Base-by-base conservation (phyloP, 148 eudicot species). In the Chenopodium formosanum region DNA sequence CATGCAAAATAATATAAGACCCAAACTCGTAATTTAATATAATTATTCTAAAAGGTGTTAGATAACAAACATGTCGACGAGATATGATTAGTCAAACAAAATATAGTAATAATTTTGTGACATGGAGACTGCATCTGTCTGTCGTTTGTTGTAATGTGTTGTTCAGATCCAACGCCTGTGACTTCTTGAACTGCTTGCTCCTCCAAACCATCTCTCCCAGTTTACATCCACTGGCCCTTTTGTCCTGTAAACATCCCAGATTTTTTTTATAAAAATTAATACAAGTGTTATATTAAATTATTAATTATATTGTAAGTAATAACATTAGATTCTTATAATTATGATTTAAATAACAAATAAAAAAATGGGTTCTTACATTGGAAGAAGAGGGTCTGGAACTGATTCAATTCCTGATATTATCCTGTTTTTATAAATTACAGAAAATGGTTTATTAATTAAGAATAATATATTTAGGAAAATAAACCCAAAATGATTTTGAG, bases 201-300 rank as follows among this genome's bases (percentile, higher is more conserved):
- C 89, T n/a, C 89, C 87, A 76, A 87, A 87, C 89, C 89, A 87
- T 64, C 89, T 83, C 37, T 87, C 89, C 89, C 89, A 87, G 34
- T 79, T 82, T 70, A 65, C 81, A 74, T 87, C 89, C 10, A 80
- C 80, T 12, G 89, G 87, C n/a, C 89, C 89, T 73, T 44, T 87
- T 31, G 85, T 85, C 81, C 89, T 87, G 80, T 75, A 34, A 23
- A 8, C 22, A 68, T 50, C 13, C 22, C 62, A 56, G 3, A 56
- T 34, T 34, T 34, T 1, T 17, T 19, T 27, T 5, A 14, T 20
- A 0, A 4, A 4, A 37, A 73, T 47, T 48, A 73, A 46, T 9
- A 10, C 44, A 40, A 40, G 44, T 40, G 44, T 0, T 12, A 37
- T 7, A 40, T 37, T 20, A 20, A 20, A 34, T 37, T 37, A 34